A percentile compares a stretch with the other conserved stretches of the same genome.
Conservation (phyloP, 1,284 basidiomycete genomes). For the Meira nashicola region DNA sequence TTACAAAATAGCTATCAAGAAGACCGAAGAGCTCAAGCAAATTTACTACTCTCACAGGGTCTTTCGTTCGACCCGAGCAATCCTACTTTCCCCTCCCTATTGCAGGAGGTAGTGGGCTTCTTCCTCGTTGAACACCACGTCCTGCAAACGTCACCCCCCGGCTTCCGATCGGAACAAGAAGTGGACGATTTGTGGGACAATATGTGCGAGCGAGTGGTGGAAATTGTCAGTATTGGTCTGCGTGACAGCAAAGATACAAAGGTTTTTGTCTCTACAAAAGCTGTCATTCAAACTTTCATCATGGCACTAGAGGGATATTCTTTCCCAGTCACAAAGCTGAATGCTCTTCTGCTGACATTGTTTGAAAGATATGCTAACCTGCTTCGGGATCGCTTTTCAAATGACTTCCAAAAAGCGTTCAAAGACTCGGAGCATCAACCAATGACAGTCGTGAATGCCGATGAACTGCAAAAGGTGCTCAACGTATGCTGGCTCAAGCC, state of each 20-base stretch:
- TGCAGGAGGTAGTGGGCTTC: conserved; percentile 92
- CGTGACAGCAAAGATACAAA: conserved; percentile 75
- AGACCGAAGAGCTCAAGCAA: conserved; percentile 93
- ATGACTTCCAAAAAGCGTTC: conserved; percentile 60
- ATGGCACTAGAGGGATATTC: conserved; percentile 81
- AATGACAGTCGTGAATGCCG: conserved; percentile 72
- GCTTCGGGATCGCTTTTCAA: conserved; percentile 74
- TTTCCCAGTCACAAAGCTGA: conserved; percentile 77
- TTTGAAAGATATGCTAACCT: conserved; percentile 86
- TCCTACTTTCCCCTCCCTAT: conserved; percentile 29
- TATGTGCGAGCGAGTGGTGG: conserved; percentile 71
- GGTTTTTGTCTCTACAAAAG: conserved; percentile 76
- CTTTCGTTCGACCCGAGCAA: conserved; percentile 53
- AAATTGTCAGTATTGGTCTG: conserved; percentile 70
- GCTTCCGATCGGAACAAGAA: conserved; percentile 79
- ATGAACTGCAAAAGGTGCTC: conserved; percentile 72
- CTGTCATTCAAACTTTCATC: conserved; percentile 76
- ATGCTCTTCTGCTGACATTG: conserved; percentile 75
- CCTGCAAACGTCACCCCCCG: conserved; percentile 67
- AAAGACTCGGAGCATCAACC: conserved; percentile 83
- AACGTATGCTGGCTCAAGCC: conserved; percentile 75
- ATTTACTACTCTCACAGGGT: conserved; percentile 75
- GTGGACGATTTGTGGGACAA: conserved; percentile 96
- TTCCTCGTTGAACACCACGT: conserved; percentile 96
- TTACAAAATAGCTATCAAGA: conserved; percentile 88